Conservation (phyloP, 495 filamentous ascomycete species). For the Neurospora sp. region DNA sequence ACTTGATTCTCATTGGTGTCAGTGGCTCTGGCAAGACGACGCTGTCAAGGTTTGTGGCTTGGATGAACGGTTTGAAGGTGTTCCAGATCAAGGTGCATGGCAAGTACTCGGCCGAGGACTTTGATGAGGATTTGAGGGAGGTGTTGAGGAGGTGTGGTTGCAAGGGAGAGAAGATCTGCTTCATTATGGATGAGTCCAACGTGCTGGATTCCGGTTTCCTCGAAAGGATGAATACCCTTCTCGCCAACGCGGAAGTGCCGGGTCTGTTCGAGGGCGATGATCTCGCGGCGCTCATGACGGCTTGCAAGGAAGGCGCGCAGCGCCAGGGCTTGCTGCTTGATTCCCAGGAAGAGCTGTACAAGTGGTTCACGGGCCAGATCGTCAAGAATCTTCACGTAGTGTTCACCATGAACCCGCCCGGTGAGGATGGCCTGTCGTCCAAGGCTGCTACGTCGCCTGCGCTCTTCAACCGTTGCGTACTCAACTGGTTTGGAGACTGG, state of each 20-base stretch:
- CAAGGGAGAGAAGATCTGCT: constrained; percentile 98
- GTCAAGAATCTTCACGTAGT: constrained; percentile 98
- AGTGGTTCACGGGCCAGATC: constrained; percentile 99
- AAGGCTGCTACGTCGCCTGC: constrained; percentile 96
- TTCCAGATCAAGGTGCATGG: constrained; percentile 99
- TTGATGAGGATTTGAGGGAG: constrained; percentile 91
- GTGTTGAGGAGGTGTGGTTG: constrained; percentile 90
- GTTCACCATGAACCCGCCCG: constrained; percentile 98
- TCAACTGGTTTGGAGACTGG: constrained; percentile 99
- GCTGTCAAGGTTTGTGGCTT: constrained; percentile 92
- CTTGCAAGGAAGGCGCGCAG: constrained; percentile 95
- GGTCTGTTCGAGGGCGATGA: constrained; percentile 98
- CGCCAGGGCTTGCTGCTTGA: constrained; percentile 90
- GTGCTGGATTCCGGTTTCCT: constrained; percentile 97
- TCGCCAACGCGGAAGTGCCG: constrained; percentile 96
- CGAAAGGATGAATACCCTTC: constrained; percentile 96
- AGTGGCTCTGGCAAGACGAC: constrained; percentile 98
- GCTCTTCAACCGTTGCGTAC: constrained; percentile 95
- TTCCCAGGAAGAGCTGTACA: constrained; percentile 96
- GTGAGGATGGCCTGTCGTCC: constrained; percentile 79
- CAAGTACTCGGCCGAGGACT: constrained; percentile 96
- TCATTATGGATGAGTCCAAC: constrained; percentile 99
- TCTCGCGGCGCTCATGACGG: constrained; percentile 91
- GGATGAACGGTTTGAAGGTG: constrained; percentile 99
- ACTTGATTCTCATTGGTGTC: constrained; percentile 95